phyloP scores from a whole-genome alignment of 176 grass and related monocot genomes.

The Lolium rigidum region DNA sequence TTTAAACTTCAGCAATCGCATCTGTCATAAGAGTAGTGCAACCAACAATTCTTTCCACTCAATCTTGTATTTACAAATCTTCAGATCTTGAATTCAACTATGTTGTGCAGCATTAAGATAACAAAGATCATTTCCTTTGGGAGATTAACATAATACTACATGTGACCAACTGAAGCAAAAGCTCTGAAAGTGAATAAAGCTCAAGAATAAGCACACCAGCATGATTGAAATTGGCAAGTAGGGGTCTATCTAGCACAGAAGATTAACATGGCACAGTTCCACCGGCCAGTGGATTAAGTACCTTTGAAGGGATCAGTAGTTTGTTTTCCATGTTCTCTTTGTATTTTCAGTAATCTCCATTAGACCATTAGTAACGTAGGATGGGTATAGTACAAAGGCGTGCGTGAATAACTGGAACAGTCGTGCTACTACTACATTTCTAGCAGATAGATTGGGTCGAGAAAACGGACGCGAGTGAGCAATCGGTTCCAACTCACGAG shows the following conservation, averaged over 20 bases:
- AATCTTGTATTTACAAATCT: background rate
- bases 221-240: background rate
- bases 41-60: background rate
- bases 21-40: background rate
- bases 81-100: background rate
- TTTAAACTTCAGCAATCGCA: background rate
- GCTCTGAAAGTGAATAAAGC: background rate
- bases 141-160: background rate
- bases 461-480: background rate
- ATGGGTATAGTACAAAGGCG: background rate
- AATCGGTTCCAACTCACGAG: conserved; percentile 44
- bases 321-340: background rate
- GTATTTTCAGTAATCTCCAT: background rate
- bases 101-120: background rate
- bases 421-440: background rate
- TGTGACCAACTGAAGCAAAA: background rate
- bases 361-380: background rate
- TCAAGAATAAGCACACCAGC: background rate
- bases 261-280: background rate
- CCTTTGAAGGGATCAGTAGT: background rate
- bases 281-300: background rate
- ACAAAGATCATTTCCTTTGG: background rate
- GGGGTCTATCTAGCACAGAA: background rate
- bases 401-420: background rate
- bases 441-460: background rate